Conservation (phyloP, 352 stramenopile genomes). For the Peronospora farinosa region DNA sequence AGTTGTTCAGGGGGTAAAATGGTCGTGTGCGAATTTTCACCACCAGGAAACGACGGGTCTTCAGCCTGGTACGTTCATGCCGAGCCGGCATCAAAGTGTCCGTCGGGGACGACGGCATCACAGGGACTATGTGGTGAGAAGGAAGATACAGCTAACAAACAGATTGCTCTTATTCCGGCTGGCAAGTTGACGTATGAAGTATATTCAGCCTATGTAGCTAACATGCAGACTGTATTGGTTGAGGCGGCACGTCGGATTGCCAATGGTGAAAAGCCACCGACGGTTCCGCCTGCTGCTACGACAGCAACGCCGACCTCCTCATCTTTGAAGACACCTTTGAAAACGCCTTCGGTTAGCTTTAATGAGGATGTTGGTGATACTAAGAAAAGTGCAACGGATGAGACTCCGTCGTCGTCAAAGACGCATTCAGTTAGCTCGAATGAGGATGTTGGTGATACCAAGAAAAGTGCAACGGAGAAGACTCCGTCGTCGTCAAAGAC, state of each 20-base stretch:
- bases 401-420: neutral
- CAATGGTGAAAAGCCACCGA: conserved; percentile 3
- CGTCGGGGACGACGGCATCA: conserved; percentile 37
- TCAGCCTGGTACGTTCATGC: conserved; percentile 61
- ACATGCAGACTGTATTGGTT: conserved; percentile 48
- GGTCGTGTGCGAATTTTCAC: conserved; percentile 61
- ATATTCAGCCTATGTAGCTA: conserved; percentile 45
- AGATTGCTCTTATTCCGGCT: conserved; percentile 46
- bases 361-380: conserved; percentile 1
- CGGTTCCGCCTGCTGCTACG: conserved; percentile 1
- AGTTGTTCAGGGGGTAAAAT: conserved; percentile 35
- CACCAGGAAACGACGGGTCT: conserved; percentile 42
- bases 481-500: neutral
- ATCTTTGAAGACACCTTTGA: conserved; percentile 1
- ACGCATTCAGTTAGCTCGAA: conserved; percentile 3
- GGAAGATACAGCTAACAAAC: conserved; percentile 42
- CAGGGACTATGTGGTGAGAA: conserved; percentile 47
- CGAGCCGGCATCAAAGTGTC: conserved; percentile 40
- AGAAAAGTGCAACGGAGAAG: neutral
- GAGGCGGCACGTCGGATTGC: conserved; percentile 29
- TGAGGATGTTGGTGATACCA: neutral
- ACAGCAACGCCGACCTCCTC: conserved; percentile 1
- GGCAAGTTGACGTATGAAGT: conserved; percentile 54
- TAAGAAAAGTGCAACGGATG: neutral
- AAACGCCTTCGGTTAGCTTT: conserved; percentile 2